A percentile compares a stretch with the other conserved stretches of the same genome.
Conservation (phyloP, 192 early-diverging fungal species). For the Spinellus fusiger region DNA sequence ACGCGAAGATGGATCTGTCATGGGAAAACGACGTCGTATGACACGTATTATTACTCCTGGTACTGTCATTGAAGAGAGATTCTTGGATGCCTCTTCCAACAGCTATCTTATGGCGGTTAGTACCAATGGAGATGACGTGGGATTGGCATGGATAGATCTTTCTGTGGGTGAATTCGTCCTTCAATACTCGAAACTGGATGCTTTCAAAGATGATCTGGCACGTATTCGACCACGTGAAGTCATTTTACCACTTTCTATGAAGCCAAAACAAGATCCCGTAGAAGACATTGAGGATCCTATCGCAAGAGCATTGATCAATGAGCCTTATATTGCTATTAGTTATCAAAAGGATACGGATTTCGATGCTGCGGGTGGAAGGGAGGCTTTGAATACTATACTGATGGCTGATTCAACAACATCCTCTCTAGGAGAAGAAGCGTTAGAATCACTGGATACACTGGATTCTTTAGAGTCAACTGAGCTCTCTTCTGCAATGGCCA, state of each 20-base stretch:
- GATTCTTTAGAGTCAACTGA: too few species aligned
- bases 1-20: slow-evolving; percentile 33
- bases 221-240: slow-evolving; percentile 86
- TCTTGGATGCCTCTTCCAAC: slow-evolving; percentile 57
- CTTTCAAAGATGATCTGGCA: slow-evolving; percentile 62
- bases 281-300: slow-evolving; percentile 23
- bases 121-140: slow-evolving; percentile 25
- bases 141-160: slow-evolving; percentile 88
- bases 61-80: slow-evolving; percentile 75
- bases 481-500: slow-evolving; percentile 36
- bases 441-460: too few species aligned
- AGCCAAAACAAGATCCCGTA: slow-evolving; percentile 7
- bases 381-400: neutral
- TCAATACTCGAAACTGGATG: slow-evolving; percentile 37
- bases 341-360: slow-evolving; percentile 7
- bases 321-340: slow-evolving; percentile 13
- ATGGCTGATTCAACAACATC: neutral
- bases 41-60: slow-evolving; percentile 82
- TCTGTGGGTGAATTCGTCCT: slow-evolving; percentile 86
- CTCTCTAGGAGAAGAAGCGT: too few species aligned
- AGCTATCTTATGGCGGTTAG: slow-evolving; percentile 70
- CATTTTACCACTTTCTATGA: slow-evolving; percentile 40
- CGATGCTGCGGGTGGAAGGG: neutral
- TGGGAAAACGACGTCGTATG: slow-evolving; percentile 59
- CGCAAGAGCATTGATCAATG: neutral